Evolutionary conservation across 108 stramenopile species (phyloP).

Genomic region (Aurantiochytrium sp.): DNA sequence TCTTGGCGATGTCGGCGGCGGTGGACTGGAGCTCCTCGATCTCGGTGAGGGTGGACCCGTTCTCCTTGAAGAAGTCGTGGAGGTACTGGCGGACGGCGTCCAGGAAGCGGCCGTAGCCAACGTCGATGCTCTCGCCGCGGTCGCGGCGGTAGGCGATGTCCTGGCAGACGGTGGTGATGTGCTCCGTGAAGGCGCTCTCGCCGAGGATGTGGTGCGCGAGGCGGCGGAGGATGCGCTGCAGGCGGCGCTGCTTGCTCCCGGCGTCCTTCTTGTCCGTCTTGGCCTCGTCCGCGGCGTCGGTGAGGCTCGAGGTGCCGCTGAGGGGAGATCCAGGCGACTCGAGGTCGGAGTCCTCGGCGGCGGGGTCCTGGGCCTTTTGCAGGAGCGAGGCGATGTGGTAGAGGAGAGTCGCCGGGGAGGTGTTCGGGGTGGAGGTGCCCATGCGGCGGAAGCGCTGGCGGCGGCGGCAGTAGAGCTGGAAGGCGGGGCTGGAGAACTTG

Average conservation of each 20-base stretch:
- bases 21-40: not conserved
- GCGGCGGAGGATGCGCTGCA: not conserved
- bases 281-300: not conserved
- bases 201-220: not conserved
- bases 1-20: not conserved
- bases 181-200: not conserved
- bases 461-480: conserved; percentile 19
- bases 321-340: not conserved
- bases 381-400: not conserved
- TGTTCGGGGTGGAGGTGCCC: not conserved
- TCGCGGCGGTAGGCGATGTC: not conserved
- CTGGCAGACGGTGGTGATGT: not conserved
- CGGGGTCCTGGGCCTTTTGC: not conserved
- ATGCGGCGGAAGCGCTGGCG: conserved; percentile 1
- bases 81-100: not conserved
- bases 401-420: not conserved
- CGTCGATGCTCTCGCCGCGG: conserved; percentile 23
- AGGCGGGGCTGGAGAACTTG: not conserved
- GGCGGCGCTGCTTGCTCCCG: not conserved
- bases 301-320: not conserved
- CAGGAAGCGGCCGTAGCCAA: not conserved
- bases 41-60: not conserved
- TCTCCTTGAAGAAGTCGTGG: not conserved
- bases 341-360: not conserved
- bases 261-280: no score